Base-by-base conservation (phyloP, 768 basidiomycete species). In the Podaxis sp. region DNA sequence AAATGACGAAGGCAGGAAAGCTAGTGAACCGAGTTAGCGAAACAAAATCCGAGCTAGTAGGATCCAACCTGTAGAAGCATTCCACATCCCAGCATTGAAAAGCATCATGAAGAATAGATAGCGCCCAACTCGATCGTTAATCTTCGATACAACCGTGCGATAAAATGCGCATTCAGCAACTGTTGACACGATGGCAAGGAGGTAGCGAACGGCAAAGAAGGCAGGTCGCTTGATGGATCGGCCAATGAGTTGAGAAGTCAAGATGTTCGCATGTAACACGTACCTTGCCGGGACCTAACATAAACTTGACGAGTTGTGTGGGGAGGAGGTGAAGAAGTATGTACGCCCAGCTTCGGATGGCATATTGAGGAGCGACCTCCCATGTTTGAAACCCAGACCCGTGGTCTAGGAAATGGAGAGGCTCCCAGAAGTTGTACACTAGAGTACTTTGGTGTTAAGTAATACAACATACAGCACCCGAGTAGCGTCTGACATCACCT, bases 351-450 rank as follows among this genome's bases (percentile, higher is more conserved):
- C 94, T 96, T 66, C 97, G 82, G 66, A 99, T 87, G n/a, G 95
- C 87, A 71, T 89, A 97, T 57, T 82, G 77, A 11, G 97, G 95
- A 8, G 95, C 91, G 4, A 93, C 86, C 72, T 99, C 97, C 97
- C 97, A 99, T 0, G 97, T 99, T 76, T 99, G 96, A 74, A 99
- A 98, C 7, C 92, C 97, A 64, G 87, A 81, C 26, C 93, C 94
- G 61, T 87, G 78, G 63, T 89, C 85, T 61, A 97, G 80, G 71
- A 95, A 96, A 76, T 99, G 97, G 15, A 99, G 78, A 20, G 97
- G 97, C 71, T 99, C 97, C 94, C 94, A 99, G 75, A 97, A 99
- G 76, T 99, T 99, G 83, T 88, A 99, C 12, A 97, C 97, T 99
- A 58, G 33, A 12, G 22, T 8, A 56, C 56, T 26, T 28, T 65